A percentile compares a stretch with the other conserved stretches of the same genome.
phyloP scores from a whole-genome alignment of 192 early-diverging fungal genomes.

The Funneliformis mosseae region DNA sequence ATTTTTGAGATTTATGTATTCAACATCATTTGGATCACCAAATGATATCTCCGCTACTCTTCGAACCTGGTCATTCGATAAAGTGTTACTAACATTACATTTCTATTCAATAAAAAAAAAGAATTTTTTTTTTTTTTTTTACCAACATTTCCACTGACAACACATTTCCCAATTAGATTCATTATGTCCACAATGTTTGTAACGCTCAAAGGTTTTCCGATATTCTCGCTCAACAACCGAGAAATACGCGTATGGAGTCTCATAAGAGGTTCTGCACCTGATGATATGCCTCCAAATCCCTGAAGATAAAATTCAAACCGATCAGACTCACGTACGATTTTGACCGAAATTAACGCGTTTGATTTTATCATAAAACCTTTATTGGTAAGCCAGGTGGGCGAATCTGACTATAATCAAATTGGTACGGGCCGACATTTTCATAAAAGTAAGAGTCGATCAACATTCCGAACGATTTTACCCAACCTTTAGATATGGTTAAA shows the following conservation, averaged over 20 bases:
- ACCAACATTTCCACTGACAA: constrained; percentile 51
- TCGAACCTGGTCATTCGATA: constrained; percentile 30
- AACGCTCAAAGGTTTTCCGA: constrained; percentile 38
- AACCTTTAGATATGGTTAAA: constrained; percentile 20
- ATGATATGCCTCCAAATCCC: constrained; percentile 51
- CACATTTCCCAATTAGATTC: constrained; percentile 56
- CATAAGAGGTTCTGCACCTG: constrained; percentile 44
- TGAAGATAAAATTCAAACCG: background rate
- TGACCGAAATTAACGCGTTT: background rate
- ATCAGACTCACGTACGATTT: background rate
- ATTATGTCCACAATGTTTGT: constrained; percentile 52
- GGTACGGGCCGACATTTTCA: background rate
- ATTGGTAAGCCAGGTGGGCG: constrained; percentile 41
- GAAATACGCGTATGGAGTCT: constrained; percentile 43
- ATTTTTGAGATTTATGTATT: constrained; percentile 55
- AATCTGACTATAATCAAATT: constrained; percentile 44
- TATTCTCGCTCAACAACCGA: constrained; percentile 23
- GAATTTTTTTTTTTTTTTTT: background rate
- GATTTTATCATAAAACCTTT: constrained; percentile 16
- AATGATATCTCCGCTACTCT: constrained; percentile 57
- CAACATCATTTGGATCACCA: constrained; percentile 43
- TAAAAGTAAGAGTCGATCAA: constrained; percentile 51
- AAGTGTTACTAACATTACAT: background rate
- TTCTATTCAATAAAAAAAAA: too few relatives aligned
- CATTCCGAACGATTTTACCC: constrained; percentile 45